These are phyloP conservation scores for Xylariaceae sp. DNA, from an alignment of 2,329 filamentous ascomycete species.

Conservation along the genomic window DNA sequence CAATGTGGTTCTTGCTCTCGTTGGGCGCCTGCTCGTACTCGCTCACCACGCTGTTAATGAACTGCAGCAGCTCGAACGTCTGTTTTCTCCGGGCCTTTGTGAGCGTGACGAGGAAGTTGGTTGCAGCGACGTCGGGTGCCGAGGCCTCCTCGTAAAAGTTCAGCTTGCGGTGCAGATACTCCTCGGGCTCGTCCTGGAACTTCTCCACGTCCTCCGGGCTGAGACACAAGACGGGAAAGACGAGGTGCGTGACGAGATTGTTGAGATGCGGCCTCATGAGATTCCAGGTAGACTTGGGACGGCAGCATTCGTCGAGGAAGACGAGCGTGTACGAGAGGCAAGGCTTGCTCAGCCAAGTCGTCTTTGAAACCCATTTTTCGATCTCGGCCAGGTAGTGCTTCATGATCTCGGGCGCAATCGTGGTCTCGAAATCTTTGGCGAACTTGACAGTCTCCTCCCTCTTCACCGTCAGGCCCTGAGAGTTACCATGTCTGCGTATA, in stretches of 20 bases:
- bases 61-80: conserved; percentile 88
- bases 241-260: conserved; percentile 85
- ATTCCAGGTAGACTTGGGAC: conserved; percentile 95
- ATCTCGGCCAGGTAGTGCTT: conserved; percentile 93
- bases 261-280: conserved; percentile 90
- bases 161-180: conserved; percentile 94
- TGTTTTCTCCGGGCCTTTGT: conserved; percentile 94
- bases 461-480: conserved; percentile 68
- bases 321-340: conserved; percentile 90
- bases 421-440: conserved; percentile 83
- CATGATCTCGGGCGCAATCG: conserved; percentile 91
- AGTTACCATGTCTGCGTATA: conserved; percentile 82
- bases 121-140: conserved; percentile 89
- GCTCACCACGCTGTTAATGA: conserved; percentile 92
- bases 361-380: conserved; percentile 95
- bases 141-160: conserved; percentile 98
- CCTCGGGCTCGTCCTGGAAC: conserved; percentile 89
- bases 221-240: conserved; percentile 93
- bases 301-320: conserved; percentile 95
- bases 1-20: conserved; percentile 85
- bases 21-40: conserved; percentile 81
- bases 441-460: conserved; percentile 73
- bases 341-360: conserved; percentile 88
- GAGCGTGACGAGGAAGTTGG: conserved; percentile 90
- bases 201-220: conserved; percentile 88